Evolutionary conservation across 2,329 filamentous ascomycete genomes (phyloP).

Genomic region (Clonostachys byssicola): DNA sequence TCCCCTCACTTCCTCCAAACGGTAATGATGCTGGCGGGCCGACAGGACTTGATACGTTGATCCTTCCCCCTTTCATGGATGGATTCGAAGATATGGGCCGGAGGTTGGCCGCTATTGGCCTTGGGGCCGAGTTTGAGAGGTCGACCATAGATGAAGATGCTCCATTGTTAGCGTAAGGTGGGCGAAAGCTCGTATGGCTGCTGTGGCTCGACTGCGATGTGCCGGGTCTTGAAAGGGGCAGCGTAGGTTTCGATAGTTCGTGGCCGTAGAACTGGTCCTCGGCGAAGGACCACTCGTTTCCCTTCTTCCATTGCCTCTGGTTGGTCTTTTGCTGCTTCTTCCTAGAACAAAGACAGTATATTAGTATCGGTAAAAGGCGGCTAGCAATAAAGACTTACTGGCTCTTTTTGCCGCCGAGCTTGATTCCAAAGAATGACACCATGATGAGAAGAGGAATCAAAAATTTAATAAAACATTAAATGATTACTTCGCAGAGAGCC

Average conservation of each 20-base stretch:
- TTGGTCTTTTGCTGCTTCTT: constrained; percentile 11
- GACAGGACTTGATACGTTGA: constrained; percentile 4
- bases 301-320: constrained; percentile 18
- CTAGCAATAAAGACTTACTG: constrained; percentile 22
- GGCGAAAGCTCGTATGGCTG: constrained; percentile 17
- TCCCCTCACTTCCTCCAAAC: constrained; percentile 16
- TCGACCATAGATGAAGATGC: constrained; percentile 40
- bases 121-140: constrained; percentile 24
- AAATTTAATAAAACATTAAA: no score
- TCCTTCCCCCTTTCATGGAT: constrained; percentile 20
- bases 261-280: constrained; percentile 29
- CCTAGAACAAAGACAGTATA: constrained; percentile 1
- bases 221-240: constrained; percentile 28
- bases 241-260: constrained; percentile 26
- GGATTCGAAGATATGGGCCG: constrained; percentile 30
- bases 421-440: constrained; percentile 58
- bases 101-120: constrained; percentile 16
- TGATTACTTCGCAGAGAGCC: no score
- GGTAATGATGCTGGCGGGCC: constrained; percentile 17
- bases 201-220: constrained; percentile 28
- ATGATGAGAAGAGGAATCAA: constrained; percentile 20
- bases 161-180: constrained; percentile 27
- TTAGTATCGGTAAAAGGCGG: background rate
- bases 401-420: constrained; percentile 52
- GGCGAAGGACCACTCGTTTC: constrained; percentile 23